These are phyloP conservation scores for Saccharomycopsis crataegensis DNA, from an alignment of 1,139 yeast species.

Conservation along the genomic window DNA sequence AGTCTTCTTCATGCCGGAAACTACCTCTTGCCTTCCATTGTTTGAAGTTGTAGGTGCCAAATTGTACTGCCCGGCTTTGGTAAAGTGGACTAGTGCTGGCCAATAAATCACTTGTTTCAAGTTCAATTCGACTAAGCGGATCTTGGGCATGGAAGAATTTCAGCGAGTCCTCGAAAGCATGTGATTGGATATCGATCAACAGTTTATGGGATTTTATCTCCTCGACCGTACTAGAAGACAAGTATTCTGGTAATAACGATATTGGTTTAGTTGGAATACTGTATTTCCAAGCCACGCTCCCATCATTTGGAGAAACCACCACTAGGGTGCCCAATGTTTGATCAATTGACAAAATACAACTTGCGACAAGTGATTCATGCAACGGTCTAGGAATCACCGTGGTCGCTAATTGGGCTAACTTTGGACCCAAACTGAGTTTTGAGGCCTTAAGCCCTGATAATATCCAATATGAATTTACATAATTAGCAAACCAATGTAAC, in stretches of 20 bases:
- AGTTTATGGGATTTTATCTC: not conserved
- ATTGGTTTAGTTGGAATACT: slow-evolving; percentile 33
- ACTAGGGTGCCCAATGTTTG: slow-evolving; percentile 32
- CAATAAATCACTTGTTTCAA: slow-evolving; percentile 57
- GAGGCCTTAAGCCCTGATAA: slow-evolving; percentile 27
- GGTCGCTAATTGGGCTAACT: slow-evolving; percentile 5
- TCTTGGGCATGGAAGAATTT: slow-evolving; percentile 20
- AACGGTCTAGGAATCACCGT: not conserved
- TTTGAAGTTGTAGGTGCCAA: slow-evolving; percentile 20
- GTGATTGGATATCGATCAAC: not conserved
- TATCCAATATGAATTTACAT: slow-evolving; percentile 27
- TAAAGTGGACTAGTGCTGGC: slow-evolving; percentile 35
- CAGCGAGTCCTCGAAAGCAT: too few species aligned
- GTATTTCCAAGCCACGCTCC: slow-evolving; percentile 38
- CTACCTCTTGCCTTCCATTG: not conserved
- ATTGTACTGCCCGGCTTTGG: slow-evolving; percentile 31
- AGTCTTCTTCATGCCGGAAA: slow-evolving; percentile 4
- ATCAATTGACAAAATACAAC: slow-evolving; percentile 24
- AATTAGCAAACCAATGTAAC: slow-evolving; percentile 49
- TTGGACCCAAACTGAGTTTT: slow-evolving; percentile 20
- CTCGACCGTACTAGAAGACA: slow-evolving; percentile 1
- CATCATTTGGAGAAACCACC: slow-evolving; percentile 39
- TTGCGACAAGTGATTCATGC: slow-evolving; percentile 5
- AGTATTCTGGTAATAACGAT: slow-evolving; percentile 23
- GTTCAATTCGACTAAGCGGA: slow-evolving; percentile 55